Conservation (phyloP, 1,139 yeast species). For the Pichia sp. region DNA sequence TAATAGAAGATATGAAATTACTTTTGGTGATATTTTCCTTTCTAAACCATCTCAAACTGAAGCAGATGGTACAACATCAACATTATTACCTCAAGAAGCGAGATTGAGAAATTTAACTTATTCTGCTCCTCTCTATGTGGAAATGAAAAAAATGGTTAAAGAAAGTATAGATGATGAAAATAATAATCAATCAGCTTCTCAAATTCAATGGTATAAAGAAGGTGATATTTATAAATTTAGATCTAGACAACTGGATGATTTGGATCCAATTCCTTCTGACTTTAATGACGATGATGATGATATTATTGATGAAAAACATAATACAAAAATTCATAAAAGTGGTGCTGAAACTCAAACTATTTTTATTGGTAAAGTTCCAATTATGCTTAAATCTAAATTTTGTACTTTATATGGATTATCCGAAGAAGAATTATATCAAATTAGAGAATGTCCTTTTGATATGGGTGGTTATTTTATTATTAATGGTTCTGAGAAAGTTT, state of each 20-base stretch:
- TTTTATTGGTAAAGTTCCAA: conserved; percentile 93
- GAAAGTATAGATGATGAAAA: conserved; percentile 66
- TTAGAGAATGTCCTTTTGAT: conserved; percentile 98
- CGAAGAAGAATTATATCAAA: conserved; percentile 91
- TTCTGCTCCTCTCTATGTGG: conserved; percentile 92
- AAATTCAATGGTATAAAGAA: conserved; percentile 28
- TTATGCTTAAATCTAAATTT: conserved; percentile 94
- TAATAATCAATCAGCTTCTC: conserved; percentile 32
- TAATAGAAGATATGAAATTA: conserved; percentile 87
- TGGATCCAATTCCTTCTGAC: conserved; percentile 28
- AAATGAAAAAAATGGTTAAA: conserved; percentile 86
- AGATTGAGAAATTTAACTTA: conserved; percentile 92
- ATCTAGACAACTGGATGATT: conserved; percentile 24
- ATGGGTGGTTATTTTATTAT: conserved; percentile 99
- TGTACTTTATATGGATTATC: conserved; percentile 88
- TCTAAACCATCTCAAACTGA: conserved; percentile 98
- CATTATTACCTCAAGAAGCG: conserved; percentile 98
- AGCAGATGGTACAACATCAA: conserved; percentile 99
- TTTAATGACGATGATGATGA: conserved; percentile 35
- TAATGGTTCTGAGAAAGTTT: conserved; percentile 96
- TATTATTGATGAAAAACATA: conserved; percentile 45
- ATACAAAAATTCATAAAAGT: conserved; percentile 27
- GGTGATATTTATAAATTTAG: conserved; percentile 35
- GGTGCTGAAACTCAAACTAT: conserved; percentile 41
- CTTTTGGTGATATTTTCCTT: conserved; percentile 92